Base-by-base conservation (phyloP, 352 stramenopile species). In the Elongisporangium undulatum region DNA sequence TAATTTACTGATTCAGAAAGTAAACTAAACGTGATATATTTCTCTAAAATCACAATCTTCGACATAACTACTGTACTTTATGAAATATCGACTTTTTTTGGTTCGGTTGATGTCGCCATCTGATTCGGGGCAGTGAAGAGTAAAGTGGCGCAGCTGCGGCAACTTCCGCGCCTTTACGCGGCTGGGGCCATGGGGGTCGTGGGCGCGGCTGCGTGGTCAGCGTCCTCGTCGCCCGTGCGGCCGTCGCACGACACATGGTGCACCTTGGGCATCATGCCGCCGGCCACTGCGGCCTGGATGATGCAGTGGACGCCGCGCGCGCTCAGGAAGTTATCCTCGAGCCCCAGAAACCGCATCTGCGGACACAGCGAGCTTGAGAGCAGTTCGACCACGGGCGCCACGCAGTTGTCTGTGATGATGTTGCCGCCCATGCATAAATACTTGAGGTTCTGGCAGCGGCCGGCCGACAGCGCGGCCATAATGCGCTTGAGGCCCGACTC, bases 381-480 rank as follows among this genome's bases (percentile, higher is more conserved):
- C 19, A 92, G 55, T 51, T 82, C 67, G 56, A 89, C 75, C 2
- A 92, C 80, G 0, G 80, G 80, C 3, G 75, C 64, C n/a, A 92
- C 82, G 56, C 79, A 80, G 68, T 87, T 89, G 71, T 92, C 83
- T 29, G 83, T 90, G 67, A 92, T 90, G 59, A 90, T 92, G 64
- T 92, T 92, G 65, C 83, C 83, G 23, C 83, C 83, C 77, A 92
- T 87, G 71, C 83, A 92, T 63, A 92, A 70, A 68, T 87, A 89
- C 79, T 89, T 87, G 59, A 92, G 83, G 52, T 85, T 68, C 24
- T 69, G 66, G 56, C 71, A 85, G 20, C 71, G 69, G 0, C 83
- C 80, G 7, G 56, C 69, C 13, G 69, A 66, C 2, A 92, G 62
- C 29, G 83, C 73, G 9, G 71, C 69, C 80, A 89, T 90, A 53